Evolutionary conservation across 345 rosid genomes (phyloP).

Genomic region (Excoecaria agallocha): DNA sequence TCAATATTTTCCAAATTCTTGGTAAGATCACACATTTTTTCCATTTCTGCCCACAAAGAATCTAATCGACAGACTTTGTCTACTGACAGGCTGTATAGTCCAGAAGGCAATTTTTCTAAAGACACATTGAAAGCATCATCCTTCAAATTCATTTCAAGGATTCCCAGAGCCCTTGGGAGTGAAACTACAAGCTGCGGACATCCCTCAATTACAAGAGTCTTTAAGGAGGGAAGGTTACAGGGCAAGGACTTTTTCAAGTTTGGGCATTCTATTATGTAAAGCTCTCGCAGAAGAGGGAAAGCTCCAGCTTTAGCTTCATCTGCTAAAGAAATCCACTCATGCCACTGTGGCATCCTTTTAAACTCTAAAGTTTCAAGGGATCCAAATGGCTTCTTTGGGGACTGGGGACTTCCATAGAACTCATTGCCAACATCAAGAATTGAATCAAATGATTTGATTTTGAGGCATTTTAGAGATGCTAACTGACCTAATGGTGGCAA

Average conservation of each 20-base stretch:
- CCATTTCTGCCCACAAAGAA: background rate
- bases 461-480: background rate
- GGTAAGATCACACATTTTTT: background rate
- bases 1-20: background rate
- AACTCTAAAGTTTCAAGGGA: background rate
- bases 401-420: background rate
- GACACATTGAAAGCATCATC: background rate
- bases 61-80: background rate
- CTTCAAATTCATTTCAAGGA: background rate
- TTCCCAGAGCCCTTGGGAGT: background rate
- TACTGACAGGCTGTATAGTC: background rate
- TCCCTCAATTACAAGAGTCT: constrained; percentile 1
- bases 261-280: background rate
- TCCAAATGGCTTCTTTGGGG: background rate
- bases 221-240: background rate
- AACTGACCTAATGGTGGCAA: constrained; percentile 11
- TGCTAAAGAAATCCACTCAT: background rate
- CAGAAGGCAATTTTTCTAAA: background rate
- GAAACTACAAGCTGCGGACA: background rate
- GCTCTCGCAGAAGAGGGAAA: background rate
- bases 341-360: background rate
- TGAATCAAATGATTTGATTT: background rate
- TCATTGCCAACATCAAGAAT: background rate
- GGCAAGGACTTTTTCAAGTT: background rate
- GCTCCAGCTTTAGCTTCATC: background rate